Evolutionary conservation across 2,329 filamentous ascomycete species (phyloP).

Genomic region (Neonectria faginata): DNA sequence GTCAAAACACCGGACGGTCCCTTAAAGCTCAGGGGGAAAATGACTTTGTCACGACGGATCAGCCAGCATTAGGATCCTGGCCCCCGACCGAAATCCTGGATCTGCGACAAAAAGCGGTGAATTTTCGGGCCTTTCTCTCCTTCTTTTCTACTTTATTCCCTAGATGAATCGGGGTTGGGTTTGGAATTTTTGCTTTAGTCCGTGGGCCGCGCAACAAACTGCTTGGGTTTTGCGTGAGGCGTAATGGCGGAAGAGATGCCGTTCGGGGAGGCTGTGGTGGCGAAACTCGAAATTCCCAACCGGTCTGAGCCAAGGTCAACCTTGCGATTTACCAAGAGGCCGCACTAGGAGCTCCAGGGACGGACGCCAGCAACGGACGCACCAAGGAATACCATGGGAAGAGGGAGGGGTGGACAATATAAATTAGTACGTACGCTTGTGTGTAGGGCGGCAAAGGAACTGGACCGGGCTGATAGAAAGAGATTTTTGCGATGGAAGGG

Average conservation of each 20-base stretch:
- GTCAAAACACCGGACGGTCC: conserved; percentile 1
- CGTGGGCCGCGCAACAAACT: conserved; percentile 16
- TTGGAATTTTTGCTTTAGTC: background rate
- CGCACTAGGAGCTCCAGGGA: background rate
- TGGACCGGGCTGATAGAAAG: background rate
- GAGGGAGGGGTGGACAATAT: background rate
- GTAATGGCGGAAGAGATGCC: conserved; percentile 20
- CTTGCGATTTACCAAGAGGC: conserved; percentile 31
- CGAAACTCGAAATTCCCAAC: conserved; percentile 37
- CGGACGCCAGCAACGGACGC: background rate
- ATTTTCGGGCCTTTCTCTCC: background rate
- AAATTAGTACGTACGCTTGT: conserved; percentile 2
- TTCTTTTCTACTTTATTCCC: background rate
- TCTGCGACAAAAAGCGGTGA: conserved; percentile 14
- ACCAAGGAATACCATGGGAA: conserved; percentile 1
- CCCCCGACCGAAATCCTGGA: conserved; percentile 11
- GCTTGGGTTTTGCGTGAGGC: conserved; percentile 7
- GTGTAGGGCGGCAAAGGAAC: background rate
- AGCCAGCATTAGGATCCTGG: conserved; percentile 27
- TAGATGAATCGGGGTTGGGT: background rate
- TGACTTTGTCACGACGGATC: conserved; percentile 24
- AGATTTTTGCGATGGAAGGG: background rate
- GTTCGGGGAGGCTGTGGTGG: conserved; percentile 32
- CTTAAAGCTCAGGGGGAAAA: conserved; percentile 20
- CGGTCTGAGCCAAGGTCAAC: conserved; percentile 37